Percentiles rank a stretch among this genome's conserved stretches.
phyloP scores from a whole-genome alignment of 371 early-diverging fungal genomes.

The Umbelopsis sp. region DNA sequence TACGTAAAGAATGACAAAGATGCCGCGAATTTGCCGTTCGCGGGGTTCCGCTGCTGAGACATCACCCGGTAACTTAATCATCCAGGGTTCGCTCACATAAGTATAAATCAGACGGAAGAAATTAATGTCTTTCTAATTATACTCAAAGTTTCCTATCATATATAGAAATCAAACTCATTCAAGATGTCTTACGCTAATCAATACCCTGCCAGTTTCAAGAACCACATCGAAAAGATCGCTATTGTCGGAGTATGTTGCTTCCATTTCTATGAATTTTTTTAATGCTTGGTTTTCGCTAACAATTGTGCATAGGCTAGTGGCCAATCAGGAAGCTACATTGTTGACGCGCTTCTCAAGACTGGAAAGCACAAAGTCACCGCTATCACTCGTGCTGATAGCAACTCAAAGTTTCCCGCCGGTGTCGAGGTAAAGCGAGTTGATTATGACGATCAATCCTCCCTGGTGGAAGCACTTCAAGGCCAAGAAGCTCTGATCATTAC shows the following conservation, averaged over 20 bases:
- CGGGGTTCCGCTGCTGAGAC: too few species aligned
- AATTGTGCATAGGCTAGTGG: background rate
- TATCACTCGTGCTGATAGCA: background rate
- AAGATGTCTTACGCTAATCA: background rate
- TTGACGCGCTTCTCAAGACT: background rate
- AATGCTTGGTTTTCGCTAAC: background rate
- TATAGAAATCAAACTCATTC: background rate
- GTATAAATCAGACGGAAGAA: too few species aligned
- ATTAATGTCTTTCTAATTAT: too few species aligned
- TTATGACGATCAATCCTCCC: background rate
- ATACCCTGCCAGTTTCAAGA: background rate
- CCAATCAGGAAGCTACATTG: background rate
- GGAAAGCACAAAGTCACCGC: background rate
- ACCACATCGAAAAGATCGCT: conserved; percentile 4
- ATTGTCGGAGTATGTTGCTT: background rate
- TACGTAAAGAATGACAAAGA: too few species aligned
- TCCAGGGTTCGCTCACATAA: too few species aligned
- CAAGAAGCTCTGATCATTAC: conserved; percentile 2
- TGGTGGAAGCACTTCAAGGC: background rate
- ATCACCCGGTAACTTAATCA: too few species aligned
- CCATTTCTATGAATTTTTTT: background rate
- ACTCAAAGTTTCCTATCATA: too few species aligned
- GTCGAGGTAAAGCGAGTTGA: background rate
- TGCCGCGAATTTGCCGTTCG: too few species aligned
- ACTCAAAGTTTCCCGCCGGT: background rate